A percentile compares a stretch with the other conserved stretches of the same genome.
phyloP scores from a whole-genome alignment of 23 red algal species.

The Gracilaria vermiculophylla region DNA sequence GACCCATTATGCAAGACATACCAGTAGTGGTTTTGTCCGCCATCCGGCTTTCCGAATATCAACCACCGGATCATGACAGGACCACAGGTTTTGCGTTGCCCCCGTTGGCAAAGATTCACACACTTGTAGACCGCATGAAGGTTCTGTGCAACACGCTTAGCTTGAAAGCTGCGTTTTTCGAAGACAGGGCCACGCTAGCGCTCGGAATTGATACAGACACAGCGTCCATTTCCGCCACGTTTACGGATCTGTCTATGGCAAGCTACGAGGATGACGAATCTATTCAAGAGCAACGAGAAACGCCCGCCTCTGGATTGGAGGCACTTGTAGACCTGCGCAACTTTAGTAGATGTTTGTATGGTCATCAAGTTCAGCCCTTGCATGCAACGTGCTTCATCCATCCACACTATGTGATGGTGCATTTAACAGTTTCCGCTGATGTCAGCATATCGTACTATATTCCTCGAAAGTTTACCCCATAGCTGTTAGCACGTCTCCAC shows the following conservation, averaged over 20 bases:
- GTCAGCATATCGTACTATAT: conserved; percentile 62
- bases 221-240: conserved; percentile 41
- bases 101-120: conserved; percentile 47
- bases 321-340: conserved; percentile 59
- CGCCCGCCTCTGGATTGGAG: conserved; percentile 4
- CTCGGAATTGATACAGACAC: conserved; percentile 49
- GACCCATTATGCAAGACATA: conserved; percentile 83
- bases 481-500: conserved; percentile 9
- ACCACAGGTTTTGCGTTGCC: conserved; percentile 73
- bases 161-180: conserved; percentile 27
- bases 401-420: conserved; percentile 66
- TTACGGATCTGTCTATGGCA: conserved; percentile 33
- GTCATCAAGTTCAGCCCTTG: conserved; percentile 62
- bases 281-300: conserved; percentile 16
- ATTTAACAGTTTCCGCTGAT: conserved; percentile 67
- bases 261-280: conserved; percentile 47
- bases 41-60: conserved; percentile 63
- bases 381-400: conserved; percentile 85
- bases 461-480: conserved; percentile 51
- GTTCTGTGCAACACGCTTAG: conserved; percentile 46
- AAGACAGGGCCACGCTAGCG: conserved; percentile 39
- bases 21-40: conserved; percentile 74
- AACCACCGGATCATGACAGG: conserved; percentile 49
- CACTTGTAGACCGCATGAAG: conserved; percentile 79
- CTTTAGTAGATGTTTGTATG: conserved; percentile 64